A percentile compares a stretch with the other conserved stretches of the same genome.
phyloP scores from a whole-genome alignment of 1,284 basidiomycete species.

The Serendipita sp. region DNA sequence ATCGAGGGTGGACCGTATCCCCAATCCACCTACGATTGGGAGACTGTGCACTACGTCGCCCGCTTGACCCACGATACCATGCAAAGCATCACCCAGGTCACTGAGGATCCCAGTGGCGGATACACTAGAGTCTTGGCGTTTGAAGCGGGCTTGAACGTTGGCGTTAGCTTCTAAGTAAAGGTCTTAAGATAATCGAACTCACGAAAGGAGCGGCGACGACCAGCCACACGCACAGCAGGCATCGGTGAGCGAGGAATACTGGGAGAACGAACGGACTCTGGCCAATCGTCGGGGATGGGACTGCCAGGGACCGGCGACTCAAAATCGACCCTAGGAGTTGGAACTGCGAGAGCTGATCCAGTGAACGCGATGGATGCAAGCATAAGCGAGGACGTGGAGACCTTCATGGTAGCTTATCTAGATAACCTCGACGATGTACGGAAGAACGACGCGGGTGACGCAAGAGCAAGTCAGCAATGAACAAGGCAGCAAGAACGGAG shows the following conservation, averaged over 20 bases:
- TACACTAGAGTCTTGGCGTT: background rate
- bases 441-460: background rate
- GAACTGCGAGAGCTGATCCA: background rate
- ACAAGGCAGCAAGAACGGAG: background rate
- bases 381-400: background rate
- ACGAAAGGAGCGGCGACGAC: slow-evolving; percentile 2
- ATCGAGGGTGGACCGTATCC: background rate
- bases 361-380: background rate
- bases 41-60: background rate
- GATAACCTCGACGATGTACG: background rate
- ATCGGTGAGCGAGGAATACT: background rate
- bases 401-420: background rate
- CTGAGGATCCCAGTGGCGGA: background rate
- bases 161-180: background rate
- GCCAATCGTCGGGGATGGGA: background rate
- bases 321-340: background rate
- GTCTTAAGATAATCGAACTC: background rate
- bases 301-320: slow-evolving; percentile 1
- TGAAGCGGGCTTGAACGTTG: background rate
- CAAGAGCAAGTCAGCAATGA: background rate
- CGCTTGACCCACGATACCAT: background rate
- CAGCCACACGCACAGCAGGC: slow-evolving; percentile 3
- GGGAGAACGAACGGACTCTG: background rate
- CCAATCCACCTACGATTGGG: background rate
- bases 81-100: background rate